phyloP scores from a whole-genome alignment of 2,329 filamentous ascomycete genomes.

The Botrytis sinoallii region DNA sequence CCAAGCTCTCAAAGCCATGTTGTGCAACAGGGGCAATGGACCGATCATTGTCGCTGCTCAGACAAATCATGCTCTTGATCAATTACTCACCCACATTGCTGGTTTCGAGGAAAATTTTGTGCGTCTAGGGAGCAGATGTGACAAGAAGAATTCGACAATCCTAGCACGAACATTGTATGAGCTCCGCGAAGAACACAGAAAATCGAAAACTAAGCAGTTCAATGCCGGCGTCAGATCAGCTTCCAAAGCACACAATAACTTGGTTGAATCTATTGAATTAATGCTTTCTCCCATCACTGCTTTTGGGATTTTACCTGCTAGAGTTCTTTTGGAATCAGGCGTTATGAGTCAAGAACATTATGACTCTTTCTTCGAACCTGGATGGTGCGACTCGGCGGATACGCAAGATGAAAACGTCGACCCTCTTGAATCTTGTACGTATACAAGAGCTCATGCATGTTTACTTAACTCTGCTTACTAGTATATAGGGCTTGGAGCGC shows the following conservation, averaged over 20 bases:
- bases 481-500: conserved; percentile 28
- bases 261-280: neutral
- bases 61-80: conserved; percentile 88
- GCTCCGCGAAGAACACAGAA: conserved; percentile 43
- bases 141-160: conserved; percentile 54
- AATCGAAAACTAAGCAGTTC: conserved; percentile 32
- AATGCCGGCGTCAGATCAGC: neutral
- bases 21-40: conserved; percentile 59
- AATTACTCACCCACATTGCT: conserved; percentile 55
- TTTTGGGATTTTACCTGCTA: conserved; percentile 49
- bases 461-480: conserved; percentile 9
- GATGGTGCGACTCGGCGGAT: conserved; percentile 30
- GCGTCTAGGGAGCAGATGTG: conserved; percentile 46
- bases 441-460: neutral
- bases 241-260: neutral
- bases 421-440: conserved; percentile 27
- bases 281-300: conserved; percentile 18
- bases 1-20: conserved; percentile 62
- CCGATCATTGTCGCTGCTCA: conserved; percentile 80
- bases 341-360: conserved; percentile 63
- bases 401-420: neutral
- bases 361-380: conserved; percentile 55
- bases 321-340: conserved; percentile 50
- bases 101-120: conserved; percentile 60
- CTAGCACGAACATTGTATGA: conserved; percentile 64